phyloP scores from a whole-genome alignment of 495 filamentous ascomycete genomes.

The Haplographium delicatum region DNA sequence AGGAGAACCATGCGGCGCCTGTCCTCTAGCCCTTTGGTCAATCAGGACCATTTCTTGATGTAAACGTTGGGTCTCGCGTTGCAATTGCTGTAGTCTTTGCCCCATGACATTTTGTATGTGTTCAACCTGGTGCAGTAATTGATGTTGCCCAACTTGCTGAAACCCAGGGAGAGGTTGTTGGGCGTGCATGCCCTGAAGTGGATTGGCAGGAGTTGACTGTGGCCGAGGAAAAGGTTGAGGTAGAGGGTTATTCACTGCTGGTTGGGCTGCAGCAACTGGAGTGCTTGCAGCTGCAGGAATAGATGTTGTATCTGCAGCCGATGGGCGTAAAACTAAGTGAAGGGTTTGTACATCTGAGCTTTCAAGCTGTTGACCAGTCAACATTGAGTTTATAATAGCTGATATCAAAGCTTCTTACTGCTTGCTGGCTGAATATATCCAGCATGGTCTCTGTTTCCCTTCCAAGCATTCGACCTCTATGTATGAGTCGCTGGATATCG shows the following conservation, averaged over 20 bases:
- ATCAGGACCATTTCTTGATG: slow-evolving; percentile 22
- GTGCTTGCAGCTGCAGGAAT: slow-evolving; percentile 1
- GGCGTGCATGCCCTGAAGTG: slow-evolving; percentile 19
- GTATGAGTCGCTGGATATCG: slow-evolving; percentile 59
- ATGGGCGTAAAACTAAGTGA: slow-evolving; percentile 57
- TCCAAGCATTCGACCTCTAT: slow-evolving; percentile 54
- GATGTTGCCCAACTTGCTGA: slow-evolving; percentile 21
- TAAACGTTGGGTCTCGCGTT: slow-evolving; percentile 21
- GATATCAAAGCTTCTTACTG: slow-evolving; percentile 49
- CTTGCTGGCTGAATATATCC: slow-evolving; percentile 50
- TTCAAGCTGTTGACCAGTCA: slow-evolving; percentile 34
- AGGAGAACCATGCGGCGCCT: slow-evolving; percentile 8
- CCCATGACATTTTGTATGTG: slow-evolving; percentile 14
- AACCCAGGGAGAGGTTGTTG: slow-evolving; percentile 24
- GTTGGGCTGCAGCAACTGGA: slow-evolving; percentile 7
- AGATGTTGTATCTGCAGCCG: slow-evolving; percentile 14
- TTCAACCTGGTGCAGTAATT: slow-evolving; percentile 16
- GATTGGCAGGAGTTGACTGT: slow-evolving; percentile 14
- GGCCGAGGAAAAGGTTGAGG: slow-evolving; percentile 13
- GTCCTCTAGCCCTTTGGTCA: slow-evolving; percentile 17
- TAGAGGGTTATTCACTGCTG: slow-evolving; percentile 9
- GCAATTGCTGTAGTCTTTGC: slow-evolving; percentile 21
- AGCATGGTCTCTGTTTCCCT: slow-evolving; percentile 49
- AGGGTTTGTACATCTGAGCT: slow-evolving; percentile 44
- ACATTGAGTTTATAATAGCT: too few species aligned